phyloP scores from a whole-genome alignment of 2,329 filamentous ascomycete genomes.

The Alternaria triticimaculans region DNA sequence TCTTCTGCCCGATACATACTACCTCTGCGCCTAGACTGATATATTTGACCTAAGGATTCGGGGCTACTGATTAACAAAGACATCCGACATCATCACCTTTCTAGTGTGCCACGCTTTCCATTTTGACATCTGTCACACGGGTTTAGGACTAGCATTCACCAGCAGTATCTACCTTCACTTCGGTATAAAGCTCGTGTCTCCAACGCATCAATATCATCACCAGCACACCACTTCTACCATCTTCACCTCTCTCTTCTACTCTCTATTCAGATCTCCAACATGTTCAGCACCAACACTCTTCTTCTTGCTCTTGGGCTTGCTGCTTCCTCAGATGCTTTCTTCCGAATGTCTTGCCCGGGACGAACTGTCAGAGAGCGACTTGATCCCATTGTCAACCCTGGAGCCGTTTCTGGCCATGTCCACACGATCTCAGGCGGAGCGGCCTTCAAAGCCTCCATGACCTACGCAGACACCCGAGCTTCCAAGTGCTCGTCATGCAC shows the following conservation, averaged over 20 bases:
- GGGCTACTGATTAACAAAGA: constrained; percentile 1
- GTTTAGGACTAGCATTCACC: neutral
- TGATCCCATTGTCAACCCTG: constrained; percentile 74
- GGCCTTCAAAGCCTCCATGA: constrained; percentile 68
- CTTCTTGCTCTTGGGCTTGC: constrained; percentile 20
- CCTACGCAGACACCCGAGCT: constrained; percentile 67
- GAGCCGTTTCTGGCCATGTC: constrained; percentile 65
- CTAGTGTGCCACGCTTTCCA: neutral
- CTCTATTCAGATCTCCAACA: constrained; percentile 1
- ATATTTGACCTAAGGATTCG: neutral
- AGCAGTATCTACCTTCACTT: neutral
- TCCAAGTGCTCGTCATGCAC: constrained; percentile 70
- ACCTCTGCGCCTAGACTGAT: neutral
- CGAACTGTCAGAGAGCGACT: constrained; percentile 55
- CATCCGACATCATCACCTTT: neutral
- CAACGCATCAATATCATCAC: neutral
- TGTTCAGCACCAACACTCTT: constrained; percentile 22
- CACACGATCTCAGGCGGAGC: constrained; percentile 76
- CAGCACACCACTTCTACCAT: neutral
- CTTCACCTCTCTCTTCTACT: neutral
- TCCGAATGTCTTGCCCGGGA: constrained; percentile 38
- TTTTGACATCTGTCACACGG: neutral
- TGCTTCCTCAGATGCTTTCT: constrained; percentile 28
- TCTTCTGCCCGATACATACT: neutral
- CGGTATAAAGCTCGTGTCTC: neutral